phyloP scores from a whole-genome alignment of 495 filamentous ascomycete genomes.

The Antarctomyces pellizariae region DNA sequence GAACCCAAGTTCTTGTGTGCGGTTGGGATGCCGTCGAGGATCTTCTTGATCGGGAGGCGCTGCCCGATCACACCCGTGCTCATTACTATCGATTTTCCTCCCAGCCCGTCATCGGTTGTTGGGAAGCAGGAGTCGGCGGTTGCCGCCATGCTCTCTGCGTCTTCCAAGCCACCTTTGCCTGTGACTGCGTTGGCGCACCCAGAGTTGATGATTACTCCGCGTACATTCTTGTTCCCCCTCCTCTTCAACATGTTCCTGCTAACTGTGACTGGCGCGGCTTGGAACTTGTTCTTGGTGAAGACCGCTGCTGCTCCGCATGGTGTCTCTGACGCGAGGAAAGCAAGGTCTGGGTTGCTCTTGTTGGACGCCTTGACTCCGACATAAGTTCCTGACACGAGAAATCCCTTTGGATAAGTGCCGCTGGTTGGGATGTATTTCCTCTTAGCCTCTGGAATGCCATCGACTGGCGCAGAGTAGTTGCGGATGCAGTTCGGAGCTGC shows the following conservation, averaged over 20 bases:
- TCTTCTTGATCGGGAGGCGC: constrained; percentile 78
- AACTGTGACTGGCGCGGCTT: constrained; percentile 81
- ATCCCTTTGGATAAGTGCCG: constrained; percentile 77
- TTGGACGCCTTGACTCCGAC: constrained; percentile 88
- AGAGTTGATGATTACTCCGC: constrained; percentile 76
- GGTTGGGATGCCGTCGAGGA: constrained; percentile 55
- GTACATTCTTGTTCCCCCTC: constrained; percentile 43
- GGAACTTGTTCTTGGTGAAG: constrained; percentile 96
- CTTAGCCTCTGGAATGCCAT: constrained; percentile 45
- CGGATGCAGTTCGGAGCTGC: constrained; percentile 1
- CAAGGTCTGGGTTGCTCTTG: constrained; percentile 70
- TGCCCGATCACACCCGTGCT: constrained; percentile 97
- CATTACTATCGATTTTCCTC: constrained; percentile 69
- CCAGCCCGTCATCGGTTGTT: constrained; percentile 26
- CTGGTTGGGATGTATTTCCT: constrained; percentile 71
- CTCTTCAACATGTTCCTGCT: constrained; percentile 44
- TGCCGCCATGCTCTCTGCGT: constrained; percentile 63
- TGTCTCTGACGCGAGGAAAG: constrained; percentile 63
- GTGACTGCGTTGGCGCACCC: constrained; percentile 97
- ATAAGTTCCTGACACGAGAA: constrained; percentile 64
- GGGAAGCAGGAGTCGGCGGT: constrained; percentile 45
- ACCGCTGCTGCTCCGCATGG: constrained; percentile 87
- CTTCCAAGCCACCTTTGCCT: constrained; percentile 71
- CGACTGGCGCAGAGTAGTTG: constrained; percentile 35
- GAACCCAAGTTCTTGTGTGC: constrained; percentile 44